Base-by-base conservation (phyloP, 106 monocot genomes). In the Hemerocallis citrina region DNA sequence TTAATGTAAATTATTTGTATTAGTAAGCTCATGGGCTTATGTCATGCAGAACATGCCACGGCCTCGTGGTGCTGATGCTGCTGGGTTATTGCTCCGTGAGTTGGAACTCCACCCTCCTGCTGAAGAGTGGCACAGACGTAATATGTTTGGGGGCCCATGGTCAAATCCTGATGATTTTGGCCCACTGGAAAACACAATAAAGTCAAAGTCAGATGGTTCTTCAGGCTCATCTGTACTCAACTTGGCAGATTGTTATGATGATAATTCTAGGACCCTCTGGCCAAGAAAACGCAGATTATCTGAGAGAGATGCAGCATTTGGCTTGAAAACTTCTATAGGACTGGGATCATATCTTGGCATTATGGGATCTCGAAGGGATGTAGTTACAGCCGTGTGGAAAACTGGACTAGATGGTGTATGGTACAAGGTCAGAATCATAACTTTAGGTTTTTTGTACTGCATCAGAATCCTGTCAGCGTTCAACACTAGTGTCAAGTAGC, bases 101-200 rank as follows among this genome's bases (percentile, higher is more conserved):
- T 68, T 98, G 52, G 96, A 98, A 69, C 77, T 98, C 1, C 91
- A 98, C 33, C 96, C 96, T 65, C 96, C 96, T 27, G 84, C 96
- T 17, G 96, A 98, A 68, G 96, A 98, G 55, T 98, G 96, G 96
- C 91, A 98, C 56, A 76, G 96, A 20, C 91, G 91, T 29, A 98
- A 98, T 73, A 98, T 98, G 96, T 98, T 91, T 75, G 96, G 96
- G 57, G 96, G 96, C 16, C 96, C 96, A 0, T 96, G 96, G 96
- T 91, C 91, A n/a, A 87, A 91, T 67, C 87, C 91, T 24, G 87
- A 90, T 34, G 84, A 91, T 68, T 57, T 84, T 34, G 84, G 84
- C 55, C 95, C 80, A 8, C 60, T 95, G 66, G 78, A 86, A 50
- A 69, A 75, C 43, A 24, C 54, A 55, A 4, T 43, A 27, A 70